Conservation (phyloP, 345 rosid species). For the Euphorbia tirucalli region DNA sequence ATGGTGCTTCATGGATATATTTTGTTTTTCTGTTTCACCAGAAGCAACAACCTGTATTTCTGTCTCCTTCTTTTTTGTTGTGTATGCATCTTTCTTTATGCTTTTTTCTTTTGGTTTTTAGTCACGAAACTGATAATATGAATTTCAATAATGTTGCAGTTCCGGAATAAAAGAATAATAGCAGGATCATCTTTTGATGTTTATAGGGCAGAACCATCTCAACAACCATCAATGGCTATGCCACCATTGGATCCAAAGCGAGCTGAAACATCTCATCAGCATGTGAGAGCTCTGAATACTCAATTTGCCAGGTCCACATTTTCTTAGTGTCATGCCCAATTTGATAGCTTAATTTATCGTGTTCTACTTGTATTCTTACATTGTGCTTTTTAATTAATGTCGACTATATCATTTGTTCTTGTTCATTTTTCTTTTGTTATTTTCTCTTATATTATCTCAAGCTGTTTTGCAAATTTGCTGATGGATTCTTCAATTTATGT, state of each 20-base stretch:
- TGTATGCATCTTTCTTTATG: neutral
- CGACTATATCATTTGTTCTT: neutral
- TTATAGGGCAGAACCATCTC: slow-evolving; percentile 53
- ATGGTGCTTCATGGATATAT: neutral
- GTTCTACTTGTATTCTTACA: neutral
- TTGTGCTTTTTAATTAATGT: slow-evolving; percentile 3
- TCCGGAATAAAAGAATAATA: slow-evolving; percentile 60
- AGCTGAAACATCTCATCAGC: slow-evolving; percentile 72
- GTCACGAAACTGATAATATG: slow-evolving; percentile 13
- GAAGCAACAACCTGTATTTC: neutral
- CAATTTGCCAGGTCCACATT: slow-evolving; percentile 80
- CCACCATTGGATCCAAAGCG: slow-evolving; percentile 48
- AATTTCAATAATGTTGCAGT: slow-evolving; percentile 41
- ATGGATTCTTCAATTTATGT: neutral
- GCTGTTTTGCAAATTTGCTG: neutral
- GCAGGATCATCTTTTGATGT: slow-evolving; percentile 54
- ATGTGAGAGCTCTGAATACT: slow-evolving; percentile 87
- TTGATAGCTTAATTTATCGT: neutral
- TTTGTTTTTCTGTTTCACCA: neutral
- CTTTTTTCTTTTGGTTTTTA: neutral
- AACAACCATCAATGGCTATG: slow-evolving; percentile 31
- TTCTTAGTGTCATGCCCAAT: neutral
- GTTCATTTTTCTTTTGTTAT: neutral
- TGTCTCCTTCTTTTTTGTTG: neutral
- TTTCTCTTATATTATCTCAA: neutral